A percentile compares a stretch with the other conserved stretches of the same genome.
These are phyloP conservation scores for Penicillium expansum DNA, from an alignment of 2,329 filamentous ascomycete genomes.

Conservation along the genomic window DNA sequence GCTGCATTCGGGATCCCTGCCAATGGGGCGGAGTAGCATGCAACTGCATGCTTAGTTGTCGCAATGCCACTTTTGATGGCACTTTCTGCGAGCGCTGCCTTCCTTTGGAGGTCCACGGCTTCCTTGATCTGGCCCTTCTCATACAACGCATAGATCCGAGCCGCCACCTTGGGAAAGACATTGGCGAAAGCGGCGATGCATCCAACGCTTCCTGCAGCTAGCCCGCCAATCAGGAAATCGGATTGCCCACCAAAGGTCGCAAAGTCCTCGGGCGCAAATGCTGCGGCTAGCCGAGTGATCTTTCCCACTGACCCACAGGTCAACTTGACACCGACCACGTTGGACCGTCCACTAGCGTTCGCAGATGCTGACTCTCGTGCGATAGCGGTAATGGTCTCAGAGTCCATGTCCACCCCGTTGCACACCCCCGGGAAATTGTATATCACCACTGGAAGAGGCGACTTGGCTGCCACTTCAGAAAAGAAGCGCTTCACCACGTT, in stretches of 20 bases:
- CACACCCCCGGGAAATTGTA: constrained; percentile 70
- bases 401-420: constrained; percentile 67
- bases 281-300: constrained; percentile 55
- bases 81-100: constrained; percentile 63
- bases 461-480: constrained; percentile 53
- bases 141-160: constrained; percentile 60
- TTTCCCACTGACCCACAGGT: constrained; percentile 64
- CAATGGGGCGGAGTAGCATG: constrained; percentile 55
- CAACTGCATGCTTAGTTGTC: constrained; percentile 64
- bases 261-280: constrained; percentile 57
- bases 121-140: constrained; percentile 55
- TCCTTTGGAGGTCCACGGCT: constrained; percentile 59
- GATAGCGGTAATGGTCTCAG: constrained; percentile 57
- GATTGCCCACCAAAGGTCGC: constrained; percentile 69
- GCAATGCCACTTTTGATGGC: constrained; percentile 65
- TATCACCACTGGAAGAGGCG: constrained; percentile 58
- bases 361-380: constrained; percentile 44
- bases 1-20: constrained; percentile 61
- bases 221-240: constrained; percentile 63
- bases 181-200: constrained; percentile 59
- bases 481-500: constrained; percentile 61
- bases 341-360: constrained; percentile 33
- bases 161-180: constrained; percentile 55
- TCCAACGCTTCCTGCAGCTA: constrained; percentile 53
- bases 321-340: constrained; percentile 64